phyloP scores from a whole-genome alignment of 2,329 filamentous ascomycete species.

The Colletotrichum simmondsii region DNA sequence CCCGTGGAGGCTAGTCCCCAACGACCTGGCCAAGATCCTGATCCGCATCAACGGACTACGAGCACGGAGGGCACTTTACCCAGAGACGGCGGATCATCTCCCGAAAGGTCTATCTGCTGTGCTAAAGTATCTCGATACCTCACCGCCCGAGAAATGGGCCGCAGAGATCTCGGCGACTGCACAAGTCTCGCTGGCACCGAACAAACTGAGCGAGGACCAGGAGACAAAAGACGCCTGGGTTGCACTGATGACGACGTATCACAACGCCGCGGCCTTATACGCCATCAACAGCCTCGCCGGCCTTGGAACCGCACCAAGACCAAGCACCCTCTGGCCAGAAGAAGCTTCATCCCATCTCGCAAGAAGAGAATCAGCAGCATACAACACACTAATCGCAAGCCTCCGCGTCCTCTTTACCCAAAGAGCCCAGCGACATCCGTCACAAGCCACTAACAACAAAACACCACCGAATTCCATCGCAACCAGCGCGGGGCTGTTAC shows the following conservation, averaged over 20 bases:
- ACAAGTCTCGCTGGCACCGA: not conserved
- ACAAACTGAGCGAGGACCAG: not conserved
- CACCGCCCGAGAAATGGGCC: not conserved
- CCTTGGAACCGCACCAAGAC: not conserved
- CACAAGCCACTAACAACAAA: not conserved
- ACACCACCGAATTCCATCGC: not conserved
- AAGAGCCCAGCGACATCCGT: not conserved
- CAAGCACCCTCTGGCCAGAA: not conserved
- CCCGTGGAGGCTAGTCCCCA: constrained; percentile 4
- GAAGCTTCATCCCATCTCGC: not conserved
- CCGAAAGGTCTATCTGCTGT: not conserved
- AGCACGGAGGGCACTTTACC: not conserved
- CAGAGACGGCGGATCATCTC: not conserved
- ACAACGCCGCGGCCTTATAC: not conserved
- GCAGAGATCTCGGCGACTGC: not conserved
- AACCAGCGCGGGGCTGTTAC: constrained; percentile 6
- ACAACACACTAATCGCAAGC: not conserved
- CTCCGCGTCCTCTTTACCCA: constrained; percentile 9
- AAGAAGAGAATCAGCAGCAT: not conserved
- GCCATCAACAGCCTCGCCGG: constrained; percentile 15
- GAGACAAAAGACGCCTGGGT: not conserved
- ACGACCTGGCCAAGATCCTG: not conserved
- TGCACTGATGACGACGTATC: constrained; percentile 8
- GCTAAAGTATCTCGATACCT: not conserved
- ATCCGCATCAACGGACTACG: constrained; percentile 10